Conservation (phyloP, 2,329 filamentous ascomycete species). For the Fusarium sp. region DNA sequence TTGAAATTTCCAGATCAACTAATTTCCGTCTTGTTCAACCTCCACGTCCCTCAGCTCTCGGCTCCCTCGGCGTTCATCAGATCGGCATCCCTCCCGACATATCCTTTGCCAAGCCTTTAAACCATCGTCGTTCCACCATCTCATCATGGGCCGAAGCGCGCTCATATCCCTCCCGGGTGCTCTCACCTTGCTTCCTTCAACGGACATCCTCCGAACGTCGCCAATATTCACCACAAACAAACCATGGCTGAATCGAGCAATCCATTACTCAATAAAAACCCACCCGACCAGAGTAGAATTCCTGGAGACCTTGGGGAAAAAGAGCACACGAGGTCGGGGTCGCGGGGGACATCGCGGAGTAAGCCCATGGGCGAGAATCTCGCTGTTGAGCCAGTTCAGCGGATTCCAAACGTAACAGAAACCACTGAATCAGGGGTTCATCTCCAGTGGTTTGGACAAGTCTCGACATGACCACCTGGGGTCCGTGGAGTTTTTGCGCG, state of each 20-base stretch:
- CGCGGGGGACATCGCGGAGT: constrained; percentile 32
- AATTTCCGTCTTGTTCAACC: background rate
- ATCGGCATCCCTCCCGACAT: background rate
- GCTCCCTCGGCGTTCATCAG: background rate
- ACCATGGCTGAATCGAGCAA: background rate
- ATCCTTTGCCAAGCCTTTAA: background rate
- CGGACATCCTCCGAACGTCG: background rate
- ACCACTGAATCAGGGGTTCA: background rate
- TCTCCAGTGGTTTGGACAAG: constrained; percentile 17
- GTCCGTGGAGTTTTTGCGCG: background rate
- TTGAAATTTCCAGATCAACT: background rate
- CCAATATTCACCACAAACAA: background rate
- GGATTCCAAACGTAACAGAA: constrained; percentile 31
- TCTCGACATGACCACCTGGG: constrained; percentile 14
- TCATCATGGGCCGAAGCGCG: background rate
- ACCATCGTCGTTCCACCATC: background rate
- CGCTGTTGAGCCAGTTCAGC: background rate
- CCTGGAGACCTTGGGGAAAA: constrained; percentile 20
- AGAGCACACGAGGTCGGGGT: constrained; percentile 17
- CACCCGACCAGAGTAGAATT: background rate
- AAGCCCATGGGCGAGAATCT: background rate
- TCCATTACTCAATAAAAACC: constrained; percentile 27
- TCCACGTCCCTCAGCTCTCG: background rate
- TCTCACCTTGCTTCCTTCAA: background rate
- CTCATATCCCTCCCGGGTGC: background rate